Percentiles rank a stretch among this genome's conserved stretches.
Conservation (phyloP, 73 alveolate genomes). For the Paramecium primaurelia region DNA sequence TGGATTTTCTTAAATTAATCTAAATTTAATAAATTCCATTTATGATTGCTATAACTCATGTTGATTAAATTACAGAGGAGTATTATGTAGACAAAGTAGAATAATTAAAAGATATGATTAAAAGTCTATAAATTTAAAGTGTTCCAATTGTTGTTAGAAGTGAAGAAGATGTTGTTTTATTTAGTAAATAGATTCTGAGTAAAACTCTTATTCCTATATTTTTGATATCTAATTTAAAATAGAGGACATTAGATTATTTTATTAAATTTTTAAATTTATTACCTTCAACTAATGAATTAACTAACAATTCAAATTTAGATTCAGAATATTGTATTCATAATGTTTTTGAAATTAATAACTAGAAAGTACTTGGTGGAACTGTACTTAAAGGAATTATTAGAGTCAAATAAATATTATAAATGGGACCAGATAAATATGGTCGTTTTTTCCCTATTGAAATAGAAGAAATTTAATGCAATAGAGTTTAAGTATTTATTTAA, state of each 20-base stretch:
- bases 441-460: constrained; percentile 83
- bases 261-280: constrained; percentile 76
- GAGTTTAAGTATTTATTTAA: constrained; percentile 62
- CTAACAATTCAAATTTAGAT: constrained; percentile 63
- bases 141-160: constrained; percentile 65
- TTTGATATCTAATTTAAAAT: constrained; percentile 71
- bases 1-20: constrained; percentile 77
- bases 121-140: constrained; percentile 46
- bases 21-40: constrained; percentile 86
- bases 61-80: constrained; percentile 63
- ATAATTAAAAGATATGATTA: constrained; percentile 49
- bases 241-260: constrained; percentile 78
- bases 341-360: constrained; percentile 72
- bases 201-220: constrained; percentile 82
- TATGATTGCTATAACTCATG: constrained; percentile 85
- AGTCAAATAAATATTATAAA: constrained; percentile 67
- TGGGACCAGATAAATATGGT: constrained; percentile 95
- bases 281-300: constrained; percentile 73
- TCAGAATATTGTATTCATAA: constrained; percentile 86
- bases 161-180: constrained; percentile 85
- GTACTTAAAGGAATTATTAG: constrained; percentile 83
- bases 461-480: constrained; percentile 84
- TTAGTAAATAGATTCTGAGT: constrained; percentile 71
- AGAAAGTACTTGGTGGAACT: constrained; percentile 83
- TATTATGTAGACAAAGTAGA: constrained; percentile 21